Evolutionary conservation across 2,329 filamentous ascomycete species (phyloP), one percentile per base, ranked within the genome.

Genomic region (Hypoxylon sp.): DNA sequence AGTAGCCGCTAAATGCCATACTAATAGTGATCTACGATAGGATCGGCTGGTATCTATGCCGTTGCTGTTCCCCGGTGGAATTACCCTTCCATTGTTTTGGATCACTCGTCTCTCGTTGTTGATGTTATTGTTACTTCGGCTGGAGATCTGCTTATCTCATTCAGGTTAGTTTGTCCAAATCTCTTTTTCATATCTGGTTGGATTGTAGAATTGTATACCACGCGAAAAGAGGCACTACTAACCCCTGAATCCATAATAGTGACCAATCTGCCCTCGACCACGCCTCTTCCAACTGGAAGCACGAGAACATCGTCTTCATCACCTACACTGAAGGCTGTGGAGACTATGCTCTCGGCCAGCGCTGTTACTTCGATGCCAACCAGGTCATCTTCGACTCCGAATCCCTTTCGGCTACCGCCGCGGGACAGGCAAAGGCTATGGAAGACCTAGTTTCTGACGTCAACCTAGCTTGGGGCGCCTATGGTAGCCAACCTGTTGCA

Each of bases 321-420:
- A 45, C 42, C n/a, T 45, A 45, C 16, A 45, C 42, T 5, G 42
- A 45, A 29, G 17, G 23, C 16, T 45, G 42, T 45, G 42, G 42
- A 5, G 42, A 45, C 17, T 45, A 21, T 26, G 31, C 36, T 1
- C 42, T 45, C 3, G 42, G 42, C 12, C 42, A 45, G 17, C 42
- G 42, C 23, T 45, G 42, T 31, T 45, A 45, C 16, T 45, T 45
- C 42, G 30, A 27, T 20, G 42, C 42, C 4, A 45, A 25, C 31
- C 9, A 20, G 15, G 12, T 45, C 16, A 36, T 23, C 16, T 45
- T 45, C n/a, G 31, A 45, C 19, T 17, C 23, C n/a, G 42, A 35
- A 4, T 20, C 42, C 16, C 42, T 45, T 29, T 29, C 42, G 3
- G 42, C 42, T 2, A 45, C 42, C 25, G 42, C 42, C 20, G 7